Base-by-base conservation (phyloP, 805 yeast genomes). In the Nakazawaea laoshanensis region DNA sequence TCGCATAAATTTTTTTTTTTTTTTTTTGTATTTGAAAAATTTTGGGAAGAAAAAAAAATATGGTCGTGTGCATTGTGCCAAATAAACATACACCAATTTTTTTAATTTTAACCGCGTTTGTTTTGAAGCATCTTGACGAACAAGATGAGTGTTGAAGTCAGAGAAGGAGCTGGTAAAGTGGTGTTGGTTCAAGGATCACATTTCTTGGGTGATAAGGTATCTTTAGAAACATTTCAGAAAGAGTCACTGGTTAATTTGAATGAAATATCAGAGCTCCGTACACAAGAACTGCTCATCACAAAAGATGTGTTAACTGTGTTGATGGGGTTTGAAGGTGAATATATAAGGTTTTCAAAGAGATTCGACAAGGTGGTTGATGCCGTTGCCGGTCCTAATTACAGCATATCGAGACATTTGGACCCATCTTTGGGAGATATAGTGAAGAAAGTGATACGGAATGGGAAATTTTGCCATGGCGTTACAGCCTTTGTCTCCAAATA, bases 321-420 rank as follows among this genome's bases (percentile, higher is more conserved):
- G 10, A 44, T 76, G 20, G 94, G 94, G 0, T 54, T 67, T 18
- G 95, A 87, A 51, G 96, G 96, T 1, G 63, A 65, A 14, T 85
- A 81, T 47, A 72, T 89, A 22, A 61, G 87, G 27, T 85, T 69
- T 48, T 67, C 77, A 20, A 80, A 74, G 27, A 61, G 65, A 14
- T 84, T 71, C 47, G 71, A 74, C 44, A 75, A 77, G 0, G 37
- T 40, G 0, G 59, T 55, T 10, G 61, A 66, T 21, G 51, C 68
- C 27, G 54, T 79, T 3, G 51, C 50, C 10, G 94, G 94, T 1
- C 94, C 95, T 1, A 89, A 80, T 38, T 87, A 69, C 53, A 67
- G 74, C 40, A 69, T 86, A 17, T 77, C 82, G 26, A 79, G 74
- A 42, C 74, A 71, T 37, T 59, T 92, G 45, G 94, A 85, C 46